A percentile compares a stretch with the other conserved stretches of the same genome.
Conservation (phyloP, 176 grass and related monocot genomes). For the Juncus inflexus region DNA sequence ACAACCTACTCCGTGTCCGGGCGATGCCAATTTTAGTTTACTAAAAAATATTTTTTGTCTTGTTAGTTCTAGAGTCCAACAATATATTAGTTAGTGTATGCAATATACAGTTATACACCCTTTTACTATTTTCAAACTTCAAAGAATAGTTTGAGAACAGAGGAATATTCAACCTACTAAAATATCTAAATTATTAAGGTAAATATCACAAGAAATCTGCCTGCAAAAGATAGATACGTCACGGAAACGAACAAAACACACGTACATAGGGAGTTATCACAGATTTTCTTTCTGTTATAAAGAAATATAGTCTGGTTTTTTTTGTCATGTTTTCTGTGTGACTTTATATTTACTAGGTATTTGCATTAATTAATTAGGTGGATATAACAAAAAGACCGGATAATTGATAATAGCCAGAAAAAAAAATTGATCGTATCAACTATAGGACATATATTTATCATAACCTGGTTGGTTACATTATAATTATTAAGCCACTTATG, state of each 20-base stretch:
- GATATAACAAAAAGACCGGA: too few relatives aligned
- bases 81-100: too few relatives aligned
- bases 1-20: conserved; percentile 52
- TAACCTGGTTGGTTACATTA: too few relatives aligned
- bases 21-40: conserved; percentile 52
- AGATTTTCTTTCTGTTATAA: conserved; percentile 24
- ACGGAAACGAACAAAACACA: conserved; percentile 26
- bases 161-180: not conserved
- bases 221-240: conserved; percentile 29
- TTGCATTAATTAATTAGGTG: too few relatives aligned
- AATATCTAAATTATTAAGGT: conserved; percentile 12
- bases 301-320: conserved; percentile 12
- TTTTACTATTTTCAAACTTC: not conserved
- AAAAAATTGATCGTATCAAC: too few relatives aligned
- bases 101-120: too few relatives aligned
- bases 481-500: too few relatives aligned
- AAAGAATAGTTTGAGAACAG: not conserved
- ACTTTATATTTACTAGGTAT: not conserved
- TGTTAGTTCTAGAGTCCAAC: too few relatives aligned
- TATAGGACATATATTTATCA: too few relatives aligned
- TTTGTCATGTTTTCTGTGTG: conserved; percentile 16
- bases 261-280: conserved; percentile 8
- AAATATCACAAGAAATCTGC: conserved; percentile 25
- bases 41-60: too few relatives aligned
- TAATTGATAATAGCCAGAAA: too few relatives aligned